Evolutionary conservation across 1,284 basidiomycete genomes (phyloP).

Genomic region (Trametes versicolor): DNA sequence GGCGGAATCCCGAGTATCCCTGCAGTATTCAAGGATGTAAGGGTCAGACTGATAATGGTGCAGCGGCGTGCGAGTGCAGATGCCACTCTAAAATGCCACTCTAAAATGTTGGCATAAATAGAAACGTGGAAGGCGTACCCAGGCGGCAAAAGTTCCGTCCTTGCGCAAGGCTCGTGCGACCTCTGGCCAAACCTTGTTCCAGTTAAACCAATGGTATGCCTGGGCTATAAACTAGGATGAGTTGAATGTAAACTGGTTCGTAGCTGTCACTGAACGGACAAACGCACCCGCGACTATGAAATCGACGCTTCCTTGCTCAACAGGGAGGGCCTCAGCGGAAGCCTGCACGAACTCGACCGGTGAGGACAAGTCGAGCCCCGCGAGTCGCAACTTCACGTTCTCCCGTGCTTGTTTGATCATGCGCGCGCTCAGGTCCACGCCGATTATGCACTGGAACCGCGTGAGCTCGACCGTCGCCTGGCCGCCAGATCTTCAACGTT

Average conservation of each 20-base stretch:
- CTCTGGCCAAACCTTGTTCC: conserved; percentile 77
- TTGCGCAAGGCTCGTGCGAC: conserved; percentile 68
- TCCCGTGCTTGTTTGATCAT: conserved; percentile 77
- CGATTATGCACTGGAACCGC: conserved; percentile 71
- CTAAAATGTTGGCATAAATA: not conserved
- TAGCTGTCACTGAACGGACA: not conserved
- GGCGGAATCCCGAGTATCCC: conserved; percentile 84
- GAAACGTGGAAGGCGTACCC: conserved; percentile 58
- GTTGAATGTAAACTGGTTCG: too few relatives aligned
- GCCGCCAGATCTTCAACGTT: too few relatives aligned
- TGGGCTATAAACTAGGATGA: conserved; percentile 63
- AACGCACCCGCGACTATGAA: conserved; percentile 75
- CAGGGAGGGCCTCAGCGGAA: conserved; percentile 64
- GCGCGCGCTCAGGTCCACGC: conserved; percentile 75
- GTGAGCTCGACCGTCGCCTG: conserved; percentile 74
- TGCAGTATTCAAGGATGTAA: conserved; percentile 40
- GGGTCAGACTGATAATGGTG: not conserved
- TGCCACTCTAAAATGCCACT: too few relatives aligned
- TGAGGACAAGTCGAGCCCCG: conserved; percentile 28
- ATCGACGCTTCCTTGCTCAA: conserved; percentile 71
- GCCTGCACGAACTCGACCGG: conserved; percentile 60
- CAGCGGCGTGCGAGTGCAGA: not conserved
- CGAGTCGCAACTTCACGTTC: conserved; percentile 41
- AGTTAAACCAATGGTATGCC: conserved; percentile 91
- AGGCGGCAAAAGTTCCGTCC: conserved; percentile 80